Conservation (phyloP, 1,284 basidiomycete genomes). For the Marasmius sp. region DNA sequence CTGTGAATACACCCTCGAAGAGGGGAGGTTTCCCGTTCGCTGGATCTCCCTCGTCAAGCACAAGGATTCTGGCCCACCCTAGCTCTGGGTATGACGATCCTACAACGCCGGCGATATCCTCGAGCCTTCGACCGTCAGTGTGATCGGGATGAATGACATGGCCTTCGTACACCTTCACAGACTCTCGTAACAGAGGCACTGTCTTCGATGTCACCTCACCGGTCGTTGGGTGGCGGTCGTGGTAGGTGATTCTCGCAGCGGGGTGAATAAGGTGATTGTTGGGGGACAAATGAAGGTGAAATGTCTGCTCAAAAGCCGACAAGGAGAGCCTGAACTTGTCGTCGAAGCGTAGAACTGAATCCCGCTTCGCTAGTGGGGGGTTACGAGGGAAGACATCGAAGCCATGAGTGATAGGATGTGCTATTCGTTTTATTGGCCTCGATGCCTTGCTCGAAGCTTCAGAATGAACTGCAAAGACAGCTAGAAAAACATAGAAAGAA, state of each 20-base stretch:
- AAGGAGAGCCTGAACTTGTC: constrained; percentile 68
- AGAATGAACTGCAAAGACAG: not conserved
- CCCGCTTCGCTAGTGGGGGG: constrained; percentile 15
- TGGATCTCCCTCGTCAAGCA: constrained; percentile 64
- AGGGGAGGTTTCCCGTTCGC: constrained; percentile 46
- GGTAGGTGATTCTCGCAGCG: constrained; percentile 68
- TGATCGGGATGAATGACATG: constrained; percentile 59
- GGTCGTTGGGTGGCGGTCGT: constrained; percentile 40
- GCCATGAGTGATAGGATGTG: constrained; percentile 56
- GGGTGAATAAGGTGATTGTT: constrained; percentile 79
- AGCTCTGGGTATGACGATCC: constrained; percentile 47
- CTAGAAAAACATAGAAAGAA: not conserved
- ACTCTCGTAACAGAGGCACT: constrained; percentile 52
- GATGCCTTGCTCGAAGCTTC: constrained; percentile 53
- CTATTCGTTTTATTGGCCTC: constrained; percentile 55
- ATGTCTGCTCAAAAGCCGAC: constrained; percentile 61
- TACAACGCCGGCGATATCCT: constrained; percentile 54
- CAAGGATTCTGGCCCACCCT: constrained; percentile 73
- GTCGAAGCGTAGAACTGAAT: constrained; percentile 46
- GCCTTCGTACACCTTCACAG: constrained; percentile 65
- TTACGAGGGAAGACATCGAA: constrained; percentile 69
- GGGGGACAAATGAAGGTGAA: constrained; percentile 69
- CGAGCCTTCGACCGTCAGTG: constrained; percentile 53
- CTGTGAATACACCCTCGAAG: constrained; percentile 79
- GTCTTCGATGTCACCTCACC: constrained; percentile 48